Base-by-base conservation (phyloP, 768 basidiomycete species). In the Termitomyces sp. region DNA sequence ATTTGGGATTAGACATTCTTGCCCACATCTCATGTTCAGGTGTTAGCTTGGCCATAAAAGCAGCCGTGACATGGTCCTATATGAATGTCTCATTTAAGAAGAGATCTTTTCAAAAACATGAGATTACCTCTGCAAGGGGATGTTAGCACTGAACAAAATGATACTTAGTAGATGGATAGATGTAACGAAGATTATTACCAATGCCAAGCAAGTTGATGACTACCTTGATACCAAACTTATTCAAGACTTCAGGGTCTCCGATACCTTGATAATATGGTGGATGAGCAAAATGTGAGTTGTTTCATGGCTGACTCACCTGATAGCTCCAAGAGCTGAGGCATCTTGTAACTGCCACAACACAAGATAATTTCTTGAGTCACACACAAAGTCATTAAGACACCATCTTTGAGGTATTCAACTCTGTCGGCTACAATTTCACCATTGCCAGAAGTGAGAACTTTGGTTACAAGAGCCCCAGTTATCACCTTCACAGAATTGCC, bases 111-210 rank as follows among this genome's bases (percentile, higher is more conserved):
- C 7, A 3, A 4, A n/a, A n/a, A n/a, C 4, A n/a, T n/a, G n/a
- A 44, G 7, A 8, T 44, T 44, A 44, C 42, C 18, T 44, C 42
- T 36, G 3, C 35, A 36, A 36, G n/a, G 11, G 35, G 9, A 36
- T 36, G 35, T 36, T 11, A 36, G 35, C 3, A 36, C 11, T 36
- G 35, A 7, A 36, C 35, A 36, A 36, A 36, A 36, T 7, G 11
- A 8, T n/a, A n/a, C n/a, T n/a, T 7, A 36, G 35, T 4, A 36
- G 7, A 7, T 36, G 7, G 8, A 36, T 36, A 36, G 35, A 36
- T 11, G 35, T 7, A 36, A 65, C 64, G 61, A 40, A 63, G 61
- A 16, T 65, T 65, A 0, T 53, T 62, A 2, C 64, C 64, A 4
- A 65, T 59, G 7, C 61, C 61, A 7, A 59, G 64, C 22, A 65